Base-by-base conservation (phyloP, 495 filamentous ascomycete genomes). In the Pyronema omphalodes region DNA sequence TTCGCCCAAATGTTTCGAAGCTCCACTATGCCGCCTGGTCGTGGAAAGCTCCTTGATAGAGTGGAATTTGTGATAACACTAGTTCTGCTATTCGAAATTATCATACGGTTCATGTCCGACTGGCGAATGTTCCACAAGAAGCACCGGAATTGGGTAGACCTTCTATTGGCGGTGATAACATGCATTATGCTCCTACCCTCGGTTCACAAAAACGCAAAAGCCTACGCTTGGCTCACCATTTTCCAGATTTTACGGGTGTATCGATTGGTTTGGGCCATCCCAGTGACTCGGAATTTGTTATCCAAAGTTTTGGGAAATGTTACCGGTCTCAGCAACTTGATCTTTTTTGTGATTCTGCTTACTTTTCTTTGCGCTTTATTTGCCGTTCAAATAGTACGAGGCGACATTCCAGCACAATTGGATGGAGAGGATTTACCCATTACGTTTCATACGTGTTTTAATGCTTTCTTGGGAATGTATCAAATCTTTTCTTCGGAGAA, bases 381-480 rank as follows among this genome's bases (percentile, higher is more conserved):
- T 59, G 91, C 89, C 29, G 80, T 83, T 7, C 89, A 99, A 63
- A 77, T 96, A 19, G 91, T 96, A 61, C 83, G 91, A 12, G 87
- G 88, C 8, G 81, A 93, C 57, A 73, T 99, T 9, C 81, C 84
- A 3, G 40, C 68, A 11, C 76, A 88, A 54, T 64, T 68, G n/a
- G 58, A 69, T 1, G 82, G 76, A 0, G 68, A 78, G 6, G 63
- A 66, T 0, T 75, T 82, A 58, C 70, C 72, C 40, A 76, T 88
- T 55, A 82, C 84, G 1, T 99, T 99, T 68, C 75, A 76, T 59
- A 84, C 86, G 37, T 89, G 95, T 35, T 99, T 84, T 68, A 95
- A 95, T 59, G 82, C 87, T 0, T 99, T 95, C 59, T 74, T 96
- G 15, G 91, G 88, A 52, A 99, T 99, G 91, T 99, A 99, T 62